Evolutionary conservation across 768 basidiomycete species (phyloP).

Genomic region (Lenzites betulinus): DNA sequence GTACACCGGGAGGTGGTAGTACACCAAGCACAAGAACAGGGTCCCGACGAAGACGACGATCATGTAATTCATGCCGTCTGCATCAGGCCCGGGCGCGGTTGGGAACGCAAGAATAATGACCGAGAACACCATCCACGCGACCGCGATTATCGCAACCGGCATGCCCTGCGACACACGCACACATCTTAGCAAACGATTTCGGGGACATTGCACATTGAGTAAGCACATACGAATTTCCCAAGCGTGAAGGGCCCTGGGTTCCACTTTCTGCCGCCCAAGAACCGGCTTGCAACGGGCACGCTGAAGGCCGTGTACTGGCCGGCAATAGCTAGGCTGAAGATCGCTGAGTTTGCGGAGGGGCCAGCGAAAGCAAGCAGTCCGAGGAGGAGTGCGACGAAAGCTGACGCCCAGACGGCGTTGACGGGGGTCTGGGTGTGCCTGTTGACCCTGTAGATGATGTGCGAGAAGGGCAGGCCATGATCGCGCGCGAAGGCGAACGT

Average conservation of each 20-base stretch:
- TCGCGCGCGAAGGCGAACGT: constrained; percentile 74
- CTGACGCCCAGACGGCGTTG: constrained; percentile 57
- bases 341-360: constrained; percentile 40
- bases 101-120: constrained; percentile 39
- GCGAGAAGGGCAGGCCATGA: constrained; percentile 66
- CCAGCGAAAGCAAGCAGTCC: constrained; percentile 68
- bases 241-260: constrained; percentile 40
- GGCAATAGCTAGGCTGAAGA: constrained; percentile 34
- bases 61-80: constrained; percentile 43
- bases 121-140: constrained; percentile 43
- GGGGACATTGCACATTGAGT: background rate
- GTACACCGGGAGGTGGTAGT: constrained; percentile 38
- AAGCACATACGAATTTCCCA: constrained; percentile 32
- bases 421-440: constrained; percentile 53
- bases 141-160: constrained; percentile 38
- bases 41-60: constrained; percentile 39
- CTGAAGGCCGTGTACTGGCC: constrained; percentile 33
- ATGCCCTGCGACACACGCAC: too few relatives aligned
- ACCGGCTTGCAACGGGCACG: constrained; percentile 37
- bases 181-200: too few relatives aligned
- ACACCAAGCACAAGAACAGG: constrained; percentile 37
- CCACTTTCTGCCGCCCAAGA: constrained; percentile 31
- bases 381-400: constrained; percentile 47
- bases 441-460: constrained; percentile 61
- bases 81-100: constrained; percentile 32